Conservation (phyloP, 2,329 filamentous ascomycete species). For the Fusarium sp. region DNA sequence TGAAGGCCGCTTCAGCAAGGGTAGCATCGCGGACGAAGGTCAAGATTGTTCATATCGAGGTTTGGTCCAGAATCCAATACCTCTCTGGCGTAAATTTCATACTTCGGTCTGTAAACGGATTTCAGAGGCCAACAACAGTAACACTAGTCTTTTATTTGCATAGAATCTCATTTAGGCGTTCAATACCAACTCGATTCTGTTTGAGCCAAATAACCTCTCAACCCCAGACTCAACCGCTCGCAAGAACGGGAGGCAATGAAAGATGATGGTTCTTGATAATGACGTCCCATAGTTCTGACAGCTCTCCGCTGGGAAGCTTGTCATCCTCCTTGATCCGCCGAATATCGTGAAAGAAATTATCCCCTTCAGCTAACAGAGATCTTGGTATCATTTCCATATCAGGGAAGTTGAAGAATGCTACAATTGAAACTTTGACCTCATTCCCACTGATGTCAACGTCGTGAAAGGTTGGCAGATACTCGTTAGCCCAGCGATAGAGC, state of each 20-base stretch:
- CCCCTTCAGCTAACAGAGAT: not conserved
- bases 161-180: too few relatives aligned
- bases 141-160: too few relatives aligned
- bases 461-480: slow-evolving; percentile 3
- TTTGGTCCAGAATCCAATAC: too few relatives aligned
- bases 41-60: too few relatives aligned
- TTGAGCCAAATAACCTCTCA: too few relatives aligned
- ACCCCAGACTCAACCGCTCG: not conserved
- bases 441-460: slow-evolving; percentile 20
- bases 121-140: too few relatives aligned
- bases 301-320: not conserved
- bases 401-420: slow-evolving; percentile 31
- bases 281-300: slow-evolving; percentile 5
- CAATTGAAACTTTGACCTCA: slow-evolving; percentile 21
- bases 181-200: too few relatives aligned
- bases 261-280: not conserved
- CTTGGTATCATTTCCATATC: slow-evolving; percentile 20
- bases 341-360: slow-evolving; percentile 3
- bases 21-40: too few relatives aligned
- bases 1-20: too few relatives aligned
- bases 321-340: slow-evolving; percentile 13
- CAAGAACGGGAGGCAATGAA: slow-evolving; percentile 2
- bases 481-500: slow-evolving; percentile 13
- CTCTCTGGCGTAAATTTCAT: too few relatives aligned
- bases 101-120: too few relatives aligned